phyloP scores from a whole-genome alignment of 306 rosid genomes.

The Begonia fuchsioides region DNA sequence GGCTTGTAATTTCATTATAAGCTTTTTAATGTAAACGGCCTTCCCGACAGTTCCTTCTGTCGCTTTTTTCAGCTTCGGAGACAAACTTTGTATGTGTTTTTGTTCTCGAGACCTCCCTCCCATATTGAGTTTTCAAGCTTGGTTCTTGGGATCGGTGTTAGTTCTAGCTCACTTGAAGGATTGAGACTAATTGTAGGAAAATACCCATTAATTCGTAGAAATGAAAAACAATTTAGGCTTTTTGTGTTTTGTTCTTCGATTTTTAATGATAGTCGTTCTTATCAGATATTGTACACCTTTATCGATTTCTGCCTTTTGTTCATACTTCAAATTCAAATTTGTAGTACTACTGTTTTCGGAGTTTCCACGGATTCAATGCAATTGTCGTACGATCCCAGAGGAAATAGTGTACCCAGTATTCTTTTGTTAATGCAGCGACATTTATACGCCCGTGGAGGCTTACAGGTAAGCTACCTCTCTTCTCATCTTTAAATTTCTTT shows the following conservation, averaged over 20 bases:
- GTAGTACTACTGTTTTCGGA: constrained; percentile 78
- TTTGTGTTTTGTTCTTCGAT: neutral
- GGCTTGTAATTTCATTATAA: no score
- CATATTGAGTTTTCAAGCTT: no score
- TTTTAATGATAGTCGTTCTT: neutral
- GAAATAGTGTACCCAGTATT: constrained; percentile 88
- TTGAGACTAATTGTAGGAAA: no score
- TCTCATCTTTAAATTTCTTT: constrained; percentile 4
- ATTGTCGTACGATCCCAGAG: constrained; percentile 71
- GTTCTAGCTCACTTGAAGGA: no score
- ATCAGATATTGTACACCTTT: neutral
- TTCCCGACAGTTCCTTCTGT: no score
- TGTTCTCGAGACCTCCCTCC: no score
- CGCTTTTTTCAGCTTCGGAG: no score
- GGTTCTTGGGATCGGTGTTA: no score
- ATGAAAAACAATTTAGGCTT: no score
- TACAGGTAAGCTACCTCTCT: constrained; percentile 37
- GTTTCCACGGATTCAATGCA: constrained; percentile 96
- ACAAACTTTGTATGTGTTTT: no score
- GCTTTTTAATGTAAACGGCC: no score
- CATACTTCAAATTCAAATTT: constrained; percentile 10
- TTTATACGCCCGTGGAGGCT: constrained; percentile 68
- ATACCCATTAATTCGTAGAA: no score
- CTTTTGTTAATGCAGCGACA: constrained; percentile 70
- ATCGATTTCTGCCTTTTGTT: constrained; percentile 1